Evolutionary conservation across 2,329 filamentous ascomycete species (phyloP).

Genomic region (Dactylella cylindrospora): DNA sequence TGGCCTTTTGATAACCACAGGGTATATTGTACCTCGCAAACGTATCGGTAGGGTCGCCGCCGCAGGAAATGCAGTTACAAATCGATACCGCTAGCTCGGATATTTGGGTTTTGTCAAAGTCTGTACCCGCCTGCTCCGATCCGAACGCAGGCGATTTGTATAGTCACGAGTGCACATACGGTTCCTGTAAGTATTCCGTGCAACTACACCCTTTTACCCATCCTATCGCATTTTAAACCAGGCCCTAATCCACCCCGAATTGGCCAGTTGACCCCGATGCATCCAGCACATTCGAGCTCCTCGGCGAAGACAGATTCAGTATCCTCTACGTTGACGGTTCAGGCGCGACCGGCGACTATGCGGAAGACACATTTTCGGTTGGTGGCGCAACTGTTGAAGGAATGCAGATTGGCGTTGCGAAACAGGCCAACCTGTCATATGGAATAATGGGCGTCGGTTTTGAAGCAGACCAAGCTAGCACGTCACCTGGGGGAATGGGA

Average conservation of each 20-base stretch:
- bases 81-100: constrained; percentile 42
- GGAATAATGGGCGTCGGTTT: constrained; percentile 65
- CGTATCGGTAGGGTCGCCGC: constrained; percentile 37
- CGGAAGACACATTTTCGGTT: constrained; percentile 61
- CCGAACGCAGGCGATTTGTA: constrained; percentile 20
- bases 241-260: no score
- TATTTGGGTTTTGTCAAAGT: constrained; percentile 37
- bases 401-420: constrained; percentile 62
- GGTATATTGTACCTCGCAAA: constrained; percentile 38
- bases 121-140: constrained; percentile 15
- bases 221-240: no score
- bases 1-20: no score
- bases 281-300: constrained; percentile 58
- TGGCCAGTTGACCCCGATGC: constrained; percentile 57
- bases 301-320: constrained; percentile 56
- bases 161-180: constrained; percentile 22
- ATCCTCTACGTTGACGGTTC: constrained; percentile 65
- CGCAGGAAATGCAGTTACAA: constrained; percentile 38
- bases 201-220: no score
- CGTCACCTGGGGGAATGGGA: constrained; percentile 52
- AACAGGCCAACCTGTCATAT: constrained; percentile 56
- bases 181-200: constrained; percentile 38
- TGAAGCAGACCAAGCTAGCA: constrained; percentile 54
- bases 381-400: constrained; percentile 56
- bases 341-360: constrained; percentile 61